phyloP scores from a whole-genome alignment of 306 rosid genomes.

The Begonia fuchsioides region DNA sequence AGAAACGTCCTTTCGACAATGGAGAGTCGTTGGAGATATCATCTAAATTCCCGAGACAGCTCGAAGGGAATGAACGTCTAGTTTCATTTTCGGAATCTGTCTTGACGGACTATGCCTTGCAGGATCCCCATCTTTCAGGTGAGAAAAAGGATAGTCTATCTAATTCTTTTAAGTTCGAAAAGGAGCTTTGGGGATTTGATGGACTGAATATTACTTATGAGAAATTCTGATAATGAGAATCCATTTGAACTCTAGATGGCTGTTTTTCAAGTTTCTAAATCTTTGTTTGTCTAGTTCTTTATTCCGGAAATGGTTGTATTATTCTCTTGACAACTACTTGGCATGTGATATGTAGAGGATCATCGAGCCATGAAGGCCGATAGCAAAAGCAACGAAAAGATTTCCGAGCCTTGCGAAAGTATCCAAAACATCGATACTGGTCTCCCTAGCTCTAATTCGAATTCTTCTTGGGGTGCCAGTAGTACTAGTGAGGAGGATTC shows the following conservation, averaged over 20 bases:
- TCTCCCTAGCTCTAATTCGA: constrained; percentile 21
- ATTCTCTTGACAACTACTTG: too few relatives aligned
- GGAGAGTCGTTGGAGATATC: background rate
- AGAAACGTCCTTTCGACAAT: background rate
- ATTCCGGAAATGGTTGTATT: too few relatives aligned
- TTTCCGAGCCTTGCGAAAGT: constrained; percentile 22
- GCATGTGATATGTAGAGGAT: constrained; percentile 40
- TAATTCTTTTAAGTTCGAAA: background rate
- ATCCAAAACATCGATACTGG: constrained; percentile 27
- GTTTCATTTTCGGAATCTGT: constrained; percentile 50
- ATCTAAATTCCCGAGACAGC: background rate
- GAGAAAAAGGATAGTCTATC: constrained; percentile 9
- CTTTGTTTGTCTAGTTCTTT: too few relatives aligned
- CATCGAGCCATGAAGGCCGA: constrained; percentile 25
- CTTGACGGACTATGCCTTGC: constrained; percentile 27
- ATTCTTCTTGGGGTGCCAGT: constrained; percentile 39
- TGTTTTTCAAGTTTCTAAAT: too few relatives aligned
- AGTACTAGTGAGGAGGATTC: constrained; percentile 24
- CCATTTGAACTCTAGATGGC: too few relatives aligned
- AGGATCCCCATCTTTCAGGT: constrained; percentile 40
- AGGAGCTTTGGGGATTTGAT: background rate
- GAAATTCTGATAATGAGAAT: too few relatives aligned
- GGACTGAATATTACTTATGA: background rate
- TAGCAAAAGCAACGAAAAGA: constrained; percentile 25
- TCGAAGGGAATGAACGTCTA: background rate